Conservation (phyloP, 2,329 filamentous ascomycete species). For the Leptographium flavum region DNA sequence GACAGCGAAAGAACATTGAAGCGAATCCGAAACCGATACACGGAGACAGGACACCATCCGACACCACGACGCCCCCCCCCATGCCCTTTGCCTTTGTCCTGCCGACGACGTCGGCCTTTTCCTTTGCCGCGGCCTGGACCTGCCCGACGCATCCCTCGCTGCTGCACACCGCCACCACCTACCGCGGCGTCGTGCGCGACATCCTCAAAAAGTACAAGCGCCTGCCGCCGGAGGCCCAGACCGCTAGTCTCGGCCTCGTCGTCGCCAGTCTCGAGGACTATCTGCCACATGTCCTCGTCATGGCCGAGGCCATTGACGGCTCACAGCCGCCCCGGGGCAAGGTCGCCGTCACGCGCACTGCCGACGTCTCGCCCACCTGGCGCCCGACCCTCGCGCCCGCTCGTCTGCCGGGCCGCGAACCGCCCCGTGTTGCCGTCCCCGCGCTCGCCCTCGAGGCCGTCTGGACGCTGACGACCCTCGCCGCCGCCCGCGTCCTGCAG, state of each 20-base stretch:
- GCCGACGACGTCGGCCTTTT: conserved; percentile 78
- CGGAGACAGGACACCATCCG: no score
- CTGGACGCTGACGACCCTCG: conserved; percentile 66
- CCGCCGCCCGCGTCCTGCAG: conserved; percentile 56
- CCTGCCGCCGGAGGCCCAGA: conserved; percentile 56
- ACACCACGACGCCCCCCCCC: background rate
- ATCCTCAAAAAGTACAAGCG: conserved; percentile 82
- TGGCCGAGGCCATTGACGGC: conserved; percentile 62
- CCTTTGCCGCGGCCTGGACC: conserved; percentile 62
- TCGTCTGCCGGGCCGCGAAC: conserved; percentile 41
- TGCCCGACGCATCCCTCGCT: conserved; percentile 82
- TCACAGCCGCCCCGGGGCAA: background rate
- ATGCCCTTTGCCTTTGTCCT: conserved; percentile 89
- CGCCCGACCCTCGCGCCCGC: conserved; percentile 59
- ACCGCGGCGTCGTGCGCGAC: conserved; percentile 70
- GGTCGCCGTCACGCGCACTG: conserved; percentile 10
- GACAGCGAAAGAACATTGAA: no score
- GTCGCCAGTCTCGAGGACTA: conserved; percentile 60
- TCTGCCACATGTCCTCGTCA: conserved; percentile 66
- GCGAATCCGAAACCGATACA: no score
- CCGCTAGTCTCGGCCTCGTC: conserved; percentile 55
- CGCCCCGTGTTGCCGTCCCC: conserved; percentile 51
- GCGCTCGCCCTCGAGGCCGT: conserved; percentile 73
- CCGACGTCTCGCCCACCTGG: conserved; percentile 65
- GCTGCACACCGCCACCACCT: conserved; percentile 66